Evolutionary conservation across 2,329 filamentous ascomycete genomes (phyloP), one percentile per base, ranked within the genome.

Genomic region (Neofusicoccum laricinum): DNA sequence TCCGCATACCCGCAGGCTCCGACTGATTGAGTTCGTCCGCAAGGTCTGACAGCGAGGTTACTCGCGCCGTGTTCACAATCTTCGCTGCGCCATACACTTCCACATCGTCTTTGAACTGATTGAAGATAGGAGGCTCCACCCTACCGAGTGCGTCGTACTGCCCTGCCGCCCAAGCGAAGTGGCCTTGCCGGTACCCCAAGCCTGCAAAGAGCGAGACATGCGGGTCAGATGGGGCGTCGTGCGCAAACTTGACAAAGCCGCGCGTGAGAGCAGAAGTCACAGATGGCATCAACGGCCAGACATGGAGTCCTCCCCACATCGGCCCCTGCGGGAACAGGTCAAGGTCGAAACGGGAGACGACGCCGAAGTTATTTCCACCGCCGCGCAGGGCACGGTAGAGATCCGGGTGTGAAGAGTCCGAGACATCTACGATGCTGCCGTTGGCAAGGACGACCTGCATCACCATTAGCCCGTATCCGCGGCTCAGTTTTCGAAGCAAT

Each of bases 361-460:
- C 30, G 1, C 58, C 68, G 5, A 61, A 61, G 43, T 32, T 61
- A n/a, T 46, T 46, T 4, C n/a, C n/a, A n/a, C 58, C 58, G 30
- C 58, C 58, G 2, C 30, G 17, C 17, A 61, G n/a, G n/a, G 58
- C 58, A 8, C 43, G 19, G 40, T 21, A 49, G 21, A 61, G 66
- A 40, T 69, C 68, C 36, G 66, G 8, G 45, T 69, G 58, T 3
- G 11, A 15, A 12, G 21, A 34, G 14, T 21, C 49, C 5, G 21
- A 34, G 25, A 11, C 49, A 5, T 51, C 25, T 10, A 41, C 36
- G 14, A 51, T 17, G 7, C 25, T 34, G 25, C 49, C 49, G 11
- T 51, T 34, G 49, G 49, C 49, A 5, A 34, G 15, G 25, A 51
- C 49, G 17, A 51, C 15, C 43, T 46, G 19, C 6, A 15, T 2